Evolutionary conservation across 345 rosid genomes (phyloP), one percentile per base, ranked within the genome.

Genomic region (Conringia planisiliqua): DNA sequence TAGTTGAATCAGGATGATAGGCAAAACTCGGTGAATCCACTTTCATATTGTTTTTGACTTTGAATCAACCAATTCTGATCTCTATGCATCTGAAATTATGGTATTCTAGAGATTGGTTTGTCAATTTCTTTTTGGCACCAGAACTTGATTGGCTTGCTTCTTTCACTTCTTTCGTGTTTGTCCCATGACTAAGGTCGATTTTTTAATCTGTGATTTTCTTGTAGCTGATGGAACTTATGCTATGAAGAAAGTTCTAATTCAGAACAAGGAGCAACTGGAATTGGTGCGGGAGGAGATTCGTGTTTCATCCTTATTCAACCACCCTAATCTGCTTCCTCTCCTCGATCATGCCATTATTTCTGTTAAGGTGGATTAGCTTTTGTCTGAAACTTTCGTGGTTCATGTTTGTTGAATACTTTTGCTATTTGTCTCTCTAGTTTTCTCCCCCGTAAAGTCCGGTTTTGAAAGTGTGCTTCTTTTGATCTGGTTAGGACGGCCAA

Each of bases 241-340:
- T 22, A 87, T 94, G 95, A 94, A 94, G 90, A 94, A 94, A 83
- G 99, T 95, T 60, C 87, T 95, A 43, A 88, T 95, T 76, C 98
- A 95, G 81, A 95, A 83, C 65, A 77, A 73, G 81, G 96, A 92
- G 82, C 97, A 90, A 77, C 77, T 92, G 82, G 93, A 89, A 70
- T 79, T 95, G 86, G 98, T 90, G 29, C 79, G 93, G 27, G 96
- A 95, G 82, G 99, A 92, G 89, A 95, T 92, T 52, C 96, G 84
- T 38, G 96, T 92, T 51, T 95, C 97, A 3, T 92, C 97, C 3
- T 67, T 96, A 74, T 92, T 96, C 83, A 86, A 70, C 83, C 99
- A 92, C 78, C 85, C 82, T 64, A 90, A 92, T 72, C 80, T 95
- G 85, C 99, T 95, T 81, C 98, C 98, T 0, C 93, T 95, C 71